Evolutionary conservation across 164 flowering plant genomes (phyloP).

Genomic region (Sedum album): DNA sequence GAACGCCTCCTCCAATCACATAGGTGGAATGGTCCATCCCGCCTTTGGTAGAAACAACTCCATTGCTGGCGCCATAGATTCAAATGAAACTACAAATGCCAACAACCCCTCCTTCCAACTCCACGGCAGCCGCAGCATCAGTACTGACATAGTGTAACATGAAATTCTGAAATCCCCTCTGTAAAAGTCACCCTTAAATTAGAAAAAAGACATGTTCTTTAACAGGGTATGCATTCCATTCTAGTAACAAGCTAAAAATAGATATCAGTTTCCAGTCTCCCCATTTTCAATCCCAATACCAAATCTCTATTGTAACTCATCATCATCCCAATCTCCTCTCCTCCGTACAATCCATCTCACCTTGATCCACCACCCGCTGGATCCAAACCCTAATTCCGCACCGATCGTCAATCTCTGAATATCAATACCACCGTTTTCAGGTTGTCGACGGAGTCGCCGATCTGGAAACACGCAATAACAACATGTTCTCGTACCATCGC

Average conservation of each 20-base stretch:
- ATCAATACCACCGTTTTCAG: not conserved
- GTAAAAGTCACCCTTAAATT: not conserved
- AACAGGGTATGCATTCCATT: not conserved
- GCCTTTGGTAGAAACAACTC: constrained; percentile 12
- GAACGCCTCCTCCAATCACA: constrained; percentile 22
- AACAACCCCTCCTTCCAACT: not conserved
- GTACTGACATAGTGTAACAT: constrained; percentile 15
- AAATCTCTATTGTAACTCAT: not conserved
- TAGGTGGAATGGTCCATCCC: constrained; percentile 18
- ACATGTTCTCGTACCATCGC: not conserved
- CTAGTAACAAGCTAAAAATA: not conserved
- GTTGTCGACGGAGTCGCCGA: not conserved
- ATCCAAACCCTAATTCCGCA: not conserved
- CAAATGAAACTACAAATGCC: constrained; percentile 1
- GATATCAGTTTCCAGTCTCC: too few species aligned
- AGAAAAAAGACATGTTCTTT: not conserved
- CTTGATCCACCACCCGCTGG: not conserved
- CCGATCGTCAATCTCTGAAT: not conserved
- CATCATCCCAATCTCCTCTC: too few species aligned
- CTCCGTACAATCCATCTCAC: not conserved
- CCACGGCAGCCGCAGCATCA: not conserved
- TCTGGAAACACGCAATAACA: not conserved
- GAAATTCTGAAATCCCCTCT: not conserved
- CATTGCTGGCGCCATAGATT: constrained; percentile 12
- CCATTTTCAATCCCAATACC: too few species aligned